Evolutionary conservation across 257 asterid species (phyloP).

Genomic region (Solanum tacnaense): DNA sequence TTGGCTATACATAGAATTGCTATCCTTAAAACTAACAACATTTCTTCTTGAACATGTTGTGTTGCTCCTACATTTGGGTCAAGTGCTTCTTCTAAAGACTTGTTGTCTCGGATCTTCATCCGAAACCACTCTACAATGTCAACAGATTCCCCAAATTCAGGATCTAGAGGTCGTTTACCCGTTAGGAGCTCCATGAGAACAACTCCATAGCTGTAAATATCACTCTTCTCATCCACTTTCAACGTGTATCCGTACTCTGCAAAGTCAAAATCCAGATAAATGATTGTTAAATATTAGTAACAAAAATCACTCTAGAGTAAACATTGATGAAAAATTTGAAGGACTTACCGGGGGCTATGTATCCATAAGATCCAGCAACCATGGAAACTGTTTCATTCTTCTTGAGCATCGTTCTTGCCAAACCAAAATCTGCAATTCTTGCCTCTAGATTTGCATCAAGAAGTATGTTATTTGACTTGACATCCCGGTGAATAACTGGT

Average conservation of each 20-base stretch:
- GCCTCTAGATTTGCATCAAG: conserved; percentile 58
- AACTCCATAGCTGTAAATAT: conserved; percentile 71
- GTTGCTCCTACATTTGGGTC: conserved; percentile 30
- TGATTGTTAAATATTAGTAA: background rate
- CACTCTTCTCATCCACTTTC: conserved; percentile 62
- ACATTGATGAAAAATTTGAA: background rate
- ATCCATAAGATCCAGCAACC: conserved; percentile 75
- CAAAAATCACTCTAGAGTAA: background rate
- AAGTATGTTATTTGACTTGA: conserved; percentile 54
- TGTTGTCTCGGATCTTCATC: conserved; percentile 21
- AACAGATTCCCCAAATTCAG: conserved; percentile 43
- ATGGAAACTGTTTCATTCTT: conserved; percentile 62
- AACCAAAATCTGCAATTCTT: conserved; percentile 56
- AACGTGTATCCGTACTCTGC: conserved; percentile 63
- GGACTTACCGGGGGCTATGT: conserved; percentile 61
- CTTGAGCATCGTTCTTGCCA: conserved; percentile 46
- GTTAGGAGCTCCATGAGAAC: conserved; percentile 63
- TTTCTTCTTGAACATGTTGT: conserved; percentile 38
- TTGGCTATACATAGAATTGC: conserved; percentile 36
- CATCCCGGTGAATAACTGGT: conserved; percentile 52
- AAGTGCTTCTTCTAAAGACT: conserved; percentile 22
- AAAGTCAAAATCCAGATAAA: background rate
- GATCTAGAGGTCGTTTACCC: conserved; percentile 49
- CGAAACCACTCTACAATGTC: conserved; percentile 38
- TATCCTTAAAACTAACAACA: conserved; percentile 32